Evolutionary conservation across 768 basidiomycete species (phyloP).

Genomic region (Suillus occidentalis): DNA sequence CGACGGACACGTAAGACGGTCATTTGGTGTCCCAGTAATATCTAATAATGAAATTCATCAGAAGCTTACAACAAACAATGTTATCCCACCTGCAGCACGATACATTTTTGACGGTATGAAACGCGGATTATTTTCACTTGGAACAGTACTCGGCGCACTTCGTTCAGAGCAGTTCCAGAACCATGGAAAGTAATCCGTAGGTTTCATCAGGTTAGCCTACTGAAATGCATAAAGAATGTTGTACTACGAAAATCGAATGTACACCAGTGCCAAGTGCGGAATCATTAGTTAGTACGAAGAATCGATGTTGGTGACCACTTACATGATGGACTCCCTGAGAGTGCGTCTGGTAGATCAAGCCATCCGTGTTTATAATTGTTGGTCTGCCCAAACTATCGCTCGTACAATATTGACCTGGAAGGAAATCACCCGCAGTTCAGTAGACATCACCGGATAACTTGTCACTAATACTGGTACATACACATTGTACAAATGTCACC

Average conservation of each 20-base stretch:
- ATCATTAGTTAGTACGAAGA: not conserved
- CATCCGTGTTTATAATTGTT: not conserved
- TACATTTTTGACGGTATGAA: not conserved
- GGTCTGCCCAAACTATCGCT: not conserved
- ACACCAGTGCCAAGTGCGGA: not conserved
- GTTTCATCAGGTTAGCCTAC: not conserved
- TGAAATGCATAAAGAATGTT: not conserved
- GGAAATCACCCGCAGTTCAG: not conserved
- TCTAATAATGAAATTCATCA: not conserved
- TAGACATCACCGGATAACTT: too few relatives aligned
- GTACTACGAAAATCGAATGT: not conserved
- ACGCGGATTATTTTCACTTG: not conserved
- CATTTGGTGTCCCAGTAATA: not conserved
- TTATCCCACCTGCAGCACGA: not conserved
- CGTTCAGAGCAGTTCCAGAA: not conserved
- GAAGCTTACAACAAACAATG: not conserved
- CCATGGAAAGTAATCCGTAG: not conserved
- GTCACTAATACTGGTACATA: too few relatives aligned
- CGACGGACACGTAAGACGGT: not conserved
- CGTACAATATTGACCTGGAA: not conserved
- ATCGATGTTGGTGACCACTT: not conserved
- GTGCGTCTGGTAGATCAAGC: not conserved
- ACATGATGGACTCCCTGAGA: not conserved
- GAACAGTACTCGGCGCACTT: not conserved
- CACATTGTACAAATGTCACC: not conserved